Evolutionary conservation across 768 basidiomycete genomes (phyloP), one percentile per base, ranked within the genome.

Genomic region (Dacryopinax spathularia): DNA sequence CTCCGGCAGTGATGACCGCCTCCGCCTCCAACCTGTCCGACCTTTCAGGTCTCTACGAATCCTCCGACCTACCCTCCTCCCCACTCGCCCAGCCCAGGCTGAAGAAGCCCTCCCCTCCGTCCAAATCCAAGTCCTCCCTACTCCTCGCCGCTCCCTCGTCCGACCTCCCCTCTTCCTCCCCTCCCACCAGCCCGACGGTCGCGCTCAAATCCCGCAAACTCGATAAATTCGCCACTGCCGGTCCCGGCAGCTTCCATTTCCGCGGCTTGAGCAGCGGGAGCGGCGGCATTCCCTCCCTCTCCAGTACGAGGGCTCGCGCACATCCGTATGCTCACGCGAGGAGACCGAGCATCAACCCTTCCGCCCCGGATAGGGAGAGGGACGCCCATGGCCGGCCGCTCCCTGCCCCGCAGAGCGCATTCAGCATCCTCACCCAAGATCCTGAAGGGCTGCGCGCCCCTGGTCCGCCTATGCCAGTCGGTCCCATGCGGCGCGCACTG

Each of bases 401-500:
- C 37, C 60, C 18, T n/a, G 22, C 35, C 16, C 62, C 62, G 12
- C 41, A 75, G 18, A 80, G 78, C 20, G 79, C 80, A 2, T 78
- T 77, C 68, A 78, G 81, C 2, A 64, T 70, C 15, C 69, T 81
- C 59, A 56, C 48, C 13, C 48, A 56, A 29, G 72, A 71, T 1
- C 35, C 33, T 34, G 48, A 34, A 33, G 59, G 67, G 37, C 61
- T 68, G n/a, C n/a, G n/a, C 5, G 65, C 69, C 27, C 34, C 59
- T 9, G 60, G 35, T 37, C 39, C 63, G 41, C 41, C 39, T 48
- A 66, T 69, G 72, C 12, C 72, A 41, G 76, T 72, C 29, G 69
- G 80, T 12, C 82, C 79, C 1, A 59, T 62, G 69, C 5, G 69
- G 68, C 44, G 66, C 63, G 67, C 73, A 39, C 75, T 77, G 27